These are phyloP conservation scores for Colletotrichum agaves DNA, from an alignment of 2,329 filamentous ascomycete species.

Conservation along the genomic window DNA sequence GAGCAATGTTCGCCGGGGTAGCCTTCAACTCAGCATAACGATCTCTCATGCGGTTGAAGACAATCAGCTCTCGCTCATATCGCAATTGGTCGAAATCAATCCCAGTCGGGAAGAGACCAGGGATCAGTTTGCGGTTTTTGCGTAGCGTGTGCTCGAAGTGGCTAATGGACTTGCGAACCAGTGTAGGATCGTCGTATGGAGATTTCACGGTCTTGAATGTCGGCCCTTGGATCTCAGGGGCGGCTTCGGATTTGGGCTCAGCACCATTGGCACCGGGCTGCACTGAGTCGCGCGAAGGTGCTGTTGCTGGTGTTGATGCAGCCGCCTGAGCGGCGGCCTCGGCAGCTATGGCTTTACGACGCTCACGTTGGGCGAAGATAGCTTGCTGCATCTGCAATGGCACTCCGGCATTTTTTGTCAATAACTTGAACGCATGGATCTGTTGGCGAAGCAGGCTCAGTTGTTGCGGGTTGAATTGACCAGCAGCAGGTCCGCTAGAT, in stretches of 20 bases:
- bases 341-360: slow-evolving; percentile 66
- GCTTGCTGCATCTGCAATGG: slow-evolving; percentile 83
- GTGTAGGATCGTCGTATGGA: slow-evolving; percentile 68
- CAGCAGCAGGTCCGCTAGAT: slow-evolving; percentile 31
- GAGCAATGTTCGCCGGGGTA: slow-evolving; percentile 84
- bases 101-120: slow-evolving; percentile 88
- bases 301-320: slow-evolving; percentile 41
- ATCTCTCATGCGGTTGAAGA: slow-evolving; percentile 90
- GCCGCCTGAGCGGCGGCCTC: slow-evolving; percentile 57
- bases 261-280: slow-evolving; percentile 49
- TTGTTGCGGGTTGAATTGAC: slow-evolving; percentile 82
- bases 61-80: slow-evolving; percentile 85
- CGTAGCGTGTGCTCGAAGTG: slow-evolving; percentile 84
- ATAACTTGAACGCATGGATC: slow-evolving; percentile 89
- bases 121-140: slow-evolving; percentile 81
- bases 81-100: slow-evolving; percentile 87
- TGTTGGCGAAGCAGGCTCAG: slow-evolving; percentile 82
- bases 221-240: slow-evolving; percentile 50
- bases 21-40: slow-evolving; percentile 86
- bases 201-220: slow-evolving; percentile 80
- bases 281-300: slow-evolving; percentile 38
- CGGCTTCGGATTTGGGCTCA: slow-evolving; percentile 50
- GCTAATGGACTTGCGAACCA: slow-evolving; percentile 71
- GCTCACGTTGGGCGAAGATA: slow-evolving; percentile 80
- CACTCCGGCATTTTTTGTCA: slow-evolving; percentile 88